Conservation (phyloP, 345 rosid genomes). For the Boechera stricta region DNA sequence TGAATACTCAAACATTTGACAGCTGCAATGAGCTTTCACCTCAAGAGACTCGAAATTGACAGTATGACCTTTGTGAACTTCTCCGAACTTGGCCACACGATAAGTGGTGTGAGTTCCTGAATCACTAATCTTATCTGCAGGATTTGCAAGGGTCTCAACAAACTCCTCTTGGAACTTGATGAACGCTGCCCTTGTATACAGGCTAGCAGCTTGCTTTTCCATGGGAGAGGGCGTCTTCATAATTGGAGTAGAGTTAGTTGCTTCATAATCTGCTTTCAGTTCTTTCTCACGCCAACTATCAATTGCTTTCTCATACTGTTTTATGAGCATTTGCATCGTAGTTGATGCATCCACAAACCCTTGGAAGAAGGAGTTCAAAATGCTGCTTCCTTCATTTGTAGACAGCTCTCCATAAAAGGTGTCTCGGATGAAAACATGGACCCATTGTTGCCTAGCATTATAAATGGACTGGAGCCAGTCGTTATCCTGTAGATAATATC, state of each 20-base stretch:
- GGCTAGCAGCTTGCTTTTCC: conserved; percentile 80
- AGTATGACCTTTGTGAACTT: conserved; percentile 60
- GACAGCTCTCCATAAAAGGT: conserved; percentile 69
- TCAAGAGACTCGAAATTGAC: conserved; percentile 66
- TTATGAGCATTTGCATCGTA: conserved; percentile 57
- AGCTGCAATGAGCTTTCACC: conserved; percentile 80
- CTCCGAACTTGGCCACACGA: conserved; percentile 75
- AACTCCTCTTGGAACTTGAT: conserved; percentile 80
- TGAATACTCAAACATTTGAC: conserved; percentile 80
- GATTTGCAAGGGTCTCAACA: conserved; percentile 74
- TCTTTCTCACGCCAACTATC: conserved; percentile 74
- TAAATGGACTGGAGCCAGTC: conserved; percentile 74
- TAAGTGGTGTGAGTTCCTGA: conserved; percentile 57
- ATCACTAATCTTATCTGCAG: conserved; percentile 65
- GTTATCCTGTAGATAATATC: conserved; percentile 61
- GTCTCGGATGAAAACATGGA: conserved; percentile 65
- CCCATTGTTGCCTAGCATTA: conserved; percentile 75
- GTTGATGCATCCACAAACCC: conserved; percentile 68
- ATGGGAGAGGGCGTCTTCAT: conserved; percentile 79
- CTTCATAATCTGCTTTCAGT: conserved; percentile 75
- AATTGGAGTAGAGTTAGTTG: conserved; percentile 55
- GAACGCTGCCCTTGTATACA: conserved; percentile 69
- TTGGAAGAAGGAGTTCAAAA: conserved; percentile 58
- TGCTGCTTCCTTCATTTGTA: conserved; percentile 47
- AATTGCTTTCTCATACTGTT: conserved; percentile 72